Evolutionary conservation across 352 stramenopile genomes (phyloP), one percentile per base, ranked within the genome.

Genomic region (Pythium coloratum): DNA sequence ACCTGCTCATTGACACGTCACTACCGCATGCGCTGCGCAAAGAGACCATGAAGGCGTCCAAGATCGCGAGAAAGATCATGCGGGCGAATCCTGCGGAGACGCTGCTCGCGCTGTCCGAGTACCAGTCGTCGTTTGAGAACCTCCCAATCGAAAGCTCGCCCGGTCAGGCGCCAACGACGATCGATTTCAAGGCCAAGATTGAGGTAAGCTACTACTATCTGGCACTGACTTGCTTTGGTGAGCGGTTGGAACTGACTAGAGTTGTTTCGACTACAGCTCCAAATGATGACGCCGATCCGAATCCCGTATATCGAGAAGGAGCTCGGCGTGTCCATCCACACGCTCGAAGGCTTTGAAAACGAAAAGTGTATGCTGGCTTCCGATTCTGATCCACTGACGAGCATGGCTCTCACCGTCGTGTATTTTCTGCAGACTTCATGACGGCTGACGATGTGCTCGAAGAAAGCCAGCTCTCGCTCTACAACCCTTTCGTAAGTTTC

Each of bases 231-330:
- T 24, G 20, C 20, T 24, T 24, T 24, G 20, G 20, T 24, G 20
- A 18, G 18, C 5, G 18, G 3, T 14, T 46, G 38, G 9, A 18
- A 14, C 44, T 64, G 33, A 66, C 24, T 14, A 30, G 34, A 6
- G 5, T 44, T 18, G 1, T 14, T 63, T 20, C 63, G 34, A 4
- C 40, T 59, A 14, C 62, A 95, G 84, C 72, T 95, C 0, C 87
- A 95, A 84, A 93, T 95, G 77, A 92, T 95, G 78, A 95, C 87
- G 13, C 87, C 85, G 3, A 91, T 93, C 64, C 83, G 87, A 34
- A 95, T 95, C 33, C 87, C 87, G n/a, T 95, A 92, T 58, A 90
- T 95, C 24, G 87, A 92, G 64, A 78, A 87, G 71, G 78, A 81
- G n/a, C 64, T 95, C 1, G 80, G 76, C 1, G 74, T 92, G n/a